Evolutionary conservation across 805 yeast genomes (phyloP).

Genomic region (Candida ortonii): DNA sequence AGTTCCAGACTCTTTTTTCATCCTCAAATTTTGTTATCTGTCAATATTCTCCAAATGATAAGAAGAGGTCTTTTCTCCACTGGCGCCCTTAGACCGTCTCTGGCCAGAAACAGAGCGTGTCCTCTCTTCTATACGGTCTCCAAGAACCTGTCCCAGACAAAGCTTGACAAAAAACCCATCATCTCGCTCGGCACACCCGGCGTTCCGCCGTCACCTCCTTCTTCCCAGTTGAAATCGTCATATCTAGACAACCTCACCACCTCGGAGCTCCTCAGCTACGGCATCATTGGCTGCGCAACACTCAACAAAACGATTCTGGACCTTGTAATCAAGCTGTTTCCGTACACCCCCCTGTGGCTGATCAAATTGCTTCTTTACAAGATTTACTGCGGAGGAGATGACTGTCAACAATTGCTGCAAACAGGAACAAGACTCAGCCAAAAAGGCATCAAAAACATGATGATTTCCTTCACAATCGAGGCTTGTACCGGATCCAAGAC

Average conservation of each 20-base stretch:
- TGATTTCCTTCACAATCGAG: slow-evolving; percentile 91
- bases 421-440: slow-evolving; percentile 66
- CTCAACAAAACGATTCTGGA: slow-evolving; percentile 60
- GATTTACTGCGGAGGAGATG: slow-evolving; percentile 89
- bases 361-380: slow-evolving; percentile 74
- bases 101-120: too few species aligned
- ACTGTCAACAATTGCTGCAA: slow-evolving; percentile 59
- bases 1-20: too few species aligned
- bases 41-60: too few species aligned
- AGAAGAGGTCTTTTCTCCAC: too few species aligned
- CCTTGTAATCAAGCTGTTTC: slow-evolving; percentile 62
- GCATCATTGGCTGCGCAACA: slow-evolving; percentile 69
- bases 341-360: slow-evolving; percentile 68
- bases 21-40: too few species aligned
- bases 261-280: slow-evolving; percentile 59
- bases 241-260: slow-evolving; percentile 54
- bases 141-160: too few species aligned
- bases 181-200: too few species aligned
- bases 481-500: slow-evolving; percentile 79
- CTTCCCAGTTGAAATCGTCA: slow-evolving; percentile 1
- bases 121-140: too few species aligned
- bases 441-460: slow-evolving; percentile 88
- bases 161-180: too few species aligned
- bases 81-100: too few species aligned
- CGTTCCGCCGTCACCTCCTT: neutral